phyloP scores from a whole-genome alignment of 192 early-diverging fungal genomes.

The Coemansia sp. region DNA sequence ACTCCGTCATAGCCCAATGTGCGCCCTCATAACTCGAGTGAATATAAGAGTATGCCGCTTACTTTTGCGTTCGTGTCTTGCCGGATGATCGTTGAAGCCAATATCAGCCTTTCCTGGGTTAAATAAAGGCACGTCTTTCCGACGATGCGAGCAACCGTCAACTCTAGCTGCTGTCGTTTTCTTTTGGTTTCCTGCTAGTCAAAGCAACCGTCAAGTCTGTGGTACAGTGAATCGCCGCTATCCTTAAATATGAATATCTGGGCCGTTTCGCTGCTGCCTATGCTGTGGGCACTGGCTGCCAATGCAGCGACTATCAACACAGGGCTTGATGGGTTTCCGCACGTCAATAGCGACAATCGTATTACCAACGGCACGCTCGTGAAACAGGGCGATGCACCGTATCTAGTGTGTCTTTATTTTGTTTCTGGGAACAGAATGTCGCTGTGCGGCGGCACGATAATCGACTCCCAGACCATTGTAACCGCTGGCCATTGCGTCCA shows the following conservation, averaged over 20 bases:
- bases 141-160: too few species aligned
- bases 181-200: too few species aligned
- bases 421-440: slow-evolving; percentile 1
- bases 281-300: not conserved
- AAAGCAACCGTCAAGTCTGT: too few species aligned
- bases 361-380: slow-evolving; percentile 44
- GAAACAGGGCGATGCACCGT: slow-evolving; percentile 25
- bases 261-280: not conserved
- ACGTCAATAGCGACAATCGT: slow-evolving; percentile 12
- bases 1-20: not conserved
- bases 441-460: slow-evolving; percentile 43
- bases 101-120: too few species aligned
- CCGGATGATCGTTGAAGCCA: too few species aligned
- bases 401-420: slow-evolving; percentile 16
- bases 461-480: slow-evolving; percentile 30
- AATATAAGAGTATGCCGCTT: not conserved
- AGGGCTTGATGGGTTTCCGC: not conserved
- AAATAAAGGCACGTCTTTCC: too few species aligned
- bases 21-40: not conserved
- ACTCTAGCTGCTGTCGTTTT: too few species aligned
- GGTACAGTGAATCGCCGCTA: too few species aligned
- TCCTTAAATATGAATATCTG: not conserved
- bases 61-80: not conserved
- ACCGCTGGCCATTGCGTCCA: slow-evolving; percentile 42
- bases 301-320: not conserved